Conservation (phyloP, 306 rosid genomes). For the Inga leiocalycina region DNA sequence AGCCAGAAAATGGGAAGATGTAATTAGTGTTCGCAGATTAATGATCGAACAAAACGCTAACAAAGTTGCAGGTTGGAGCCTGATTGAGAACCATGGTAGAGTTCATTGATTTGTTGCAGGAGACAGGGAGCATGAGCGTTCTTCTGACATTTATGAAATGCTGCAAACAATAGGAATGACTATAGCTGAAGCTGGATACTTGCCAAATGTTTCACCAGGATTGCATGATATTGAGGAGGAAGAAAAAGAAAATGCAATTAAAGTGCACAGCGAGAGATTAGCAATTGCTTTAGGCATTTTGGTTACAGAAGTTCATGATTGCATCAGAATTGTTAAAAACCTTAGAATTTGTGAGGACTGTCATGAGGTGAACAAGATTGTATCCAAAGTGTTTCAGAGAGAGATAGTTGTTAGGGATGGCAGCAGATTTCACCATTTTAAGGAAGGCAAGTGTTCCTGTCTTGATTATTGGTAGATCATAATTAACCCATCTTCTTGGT, state of each 20-base stretch:
- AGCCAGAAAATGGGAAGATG: constrained; percentile 84
- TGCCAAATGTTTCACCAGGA: constrained; percentile 43
- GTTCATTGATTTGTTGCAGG: constrained; percentile 79
- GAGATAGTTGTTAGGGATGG: constrained; percentile 54
- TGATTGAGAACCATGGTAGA: constrained; percentile 70
- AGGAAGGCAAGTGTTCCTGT: constrained; percentile 53
- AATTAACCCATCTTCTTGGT: not conserved
- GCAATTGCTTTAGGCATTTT: constrained; percentile 53
- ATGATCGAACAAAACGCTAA: constrained; percentile 51
- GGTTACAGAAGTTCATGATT: constrained; percentile 46
- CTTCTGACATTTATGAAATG: constrained; percentile 57
- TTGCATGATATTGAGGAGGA: constrained; percentile 55
- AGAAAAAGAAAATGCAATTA: constrained; percentile 50
- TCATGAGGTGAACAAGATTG: constrained; percentile 54
- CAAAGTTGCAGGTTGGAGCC: constrained; percentile 81
- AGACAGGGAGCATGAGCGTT: constrained; percentile 62
- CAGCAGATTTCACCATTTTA: constrained; percentile 63
- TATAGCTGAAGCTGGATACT: constrained; percentile 56
- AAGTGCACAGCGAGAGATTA: constrained; percentile 53
- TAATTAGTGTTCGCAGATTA: constrained; percentile 62
- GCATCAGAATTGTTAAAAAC: constrained; percentile 55
- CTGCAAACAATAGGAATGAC: constrained; percentile 52
- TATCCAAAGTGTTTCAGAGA: constrained; percentile 53
- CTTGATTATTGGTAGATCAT: constrained; percentile 47
- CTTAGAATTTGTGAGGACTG: constrained; percentile 58